Evolutionary conservation across 2,329 filamentous ascomycete genomes (phyloP), one percentile per base, ranked within the genome.

Genomic region (Hysterium pulicare): DNA sequence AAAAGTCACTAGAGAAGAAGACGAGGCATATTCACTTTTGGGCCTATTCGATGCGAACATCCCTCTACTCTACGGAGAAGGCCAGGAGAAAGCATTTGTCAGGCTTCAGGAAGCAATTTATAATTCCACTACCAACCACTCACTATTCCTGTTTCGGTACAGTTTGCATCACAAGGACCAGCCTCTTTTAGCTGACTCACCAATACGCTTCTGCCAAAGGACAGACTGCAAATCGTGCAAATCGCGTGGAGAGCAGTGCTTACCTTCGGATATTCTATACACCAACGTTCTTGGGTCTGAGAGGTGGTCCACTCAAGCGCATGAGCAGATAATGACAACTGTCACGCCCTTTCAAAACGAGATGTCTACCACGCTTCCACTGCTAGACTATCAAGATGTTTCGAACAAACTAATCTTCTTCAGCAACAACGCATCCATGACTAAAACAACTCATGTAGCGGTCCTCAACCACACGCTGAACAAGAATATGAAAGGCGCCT

Each of bases 71-170:
- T 47, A 47, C 31, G 45, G 45, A 19, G 45, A 47, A 24, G 45
- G 45, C 36, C 41, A 34, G 3, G 19, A 33, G 10, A 44, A 45
- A 40, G 44, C 44, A 5, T 49, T 49, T 20, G 17, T 37, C 17
- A 40, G 47, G n/a, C 33, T 49, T 3, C 47, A 49, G 38, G 34
- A 45, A 35, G 34, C 47, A 15, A 45, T 42, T 20, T 26, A 45
- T 28, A 45, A 47, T 21, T 30, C 31, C 11, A 42, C 37, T 11
- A 21, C 33, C 23, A 47, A 51, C 38, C 41, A 51, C 21, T 43
- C 46, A 10, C 32, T 51, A 13, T 47, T 51, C 24, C 35, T 45
- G 30, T 45, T 38, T 45, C 43, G 39, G 15, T 21, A 45, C 28
- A 42, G 43, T 20, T 17, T 21, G 5, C 38, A 41, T 26, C n/a